phyloP scores from a whole-genome alignment of 805 yeast species.

The Wickerhamomyces canadensis region DNA sequence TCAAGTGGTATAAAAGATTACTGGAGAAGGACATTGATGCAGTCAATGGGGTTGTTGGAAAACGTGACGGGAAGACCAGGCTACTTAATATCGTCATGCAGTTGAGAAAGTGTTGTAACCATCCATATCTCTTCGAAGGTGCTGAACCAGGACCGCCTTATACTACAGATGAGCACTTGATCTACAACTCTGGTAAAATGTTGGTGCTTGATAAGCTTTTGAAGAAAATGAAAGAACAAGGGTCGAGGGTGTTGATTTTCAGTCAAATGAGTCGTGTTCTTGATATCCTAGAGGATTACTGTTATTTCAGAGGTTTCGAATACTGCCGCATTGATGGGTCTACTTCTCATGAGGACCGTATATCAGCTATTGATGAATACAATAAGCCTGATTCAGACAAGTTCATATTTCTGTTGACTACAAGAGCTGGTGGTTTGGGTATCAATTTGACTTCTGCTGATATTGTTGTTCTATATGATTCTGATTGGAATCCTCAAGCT shows the following conservation, averaged over 20 bases:
- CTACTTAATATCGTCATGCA: constrained; percentile 94
- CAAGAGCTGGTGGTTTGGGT: constrained; percentile 97
- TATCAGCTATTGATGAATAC: constrained; percentile 87
- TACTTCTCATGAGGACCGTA: constrained; percentile 89
- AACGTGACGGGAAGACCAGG: constrained; percentile 88
- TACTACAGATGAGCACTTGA: constrained; percentile 91
- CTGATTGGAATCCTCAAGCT: constrained; percentile 98
- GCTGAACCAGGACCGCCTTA: constrained; percentile 99
- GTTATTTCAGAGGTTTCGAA: constrained; percentile 73
- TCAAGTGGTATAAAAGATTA: constrained; percentile 82
- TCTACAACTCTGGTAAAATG: constrained; percentile 89
- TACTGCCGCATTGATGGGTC: constrained; percentile 94
- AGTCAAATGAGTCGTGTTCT: constrained; percentile 90
- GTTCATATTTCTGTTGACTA: constrained; percentile 79
- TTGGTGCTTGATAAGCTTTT: constrained; percentile 78
- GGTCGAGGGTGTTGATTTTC: constrained; percentile 86
- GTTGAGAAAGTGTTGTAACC: constrained; percentile 92
- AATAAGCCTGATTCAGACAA: constrained; percentile 78
- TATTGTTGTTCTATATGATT: constrained; percentile 80
- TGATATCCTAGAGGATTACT: constrained; percentile 90
- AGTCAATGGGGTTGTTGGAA: constrained; percentile 93
- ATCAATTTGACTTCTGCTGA: constrained; percentile 91
- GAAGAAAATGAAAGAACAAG: constrained; percentile 63
- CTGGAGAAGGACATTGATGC: constrained; percentile 94
- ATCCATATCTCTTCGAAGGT: constrained; percentile 96